These are phyloP conservation scores for Talaromyces sp. DNA, from an alignment of 2,329 filamentous ascomycete species.

Conservation along the genomic window DNA sequence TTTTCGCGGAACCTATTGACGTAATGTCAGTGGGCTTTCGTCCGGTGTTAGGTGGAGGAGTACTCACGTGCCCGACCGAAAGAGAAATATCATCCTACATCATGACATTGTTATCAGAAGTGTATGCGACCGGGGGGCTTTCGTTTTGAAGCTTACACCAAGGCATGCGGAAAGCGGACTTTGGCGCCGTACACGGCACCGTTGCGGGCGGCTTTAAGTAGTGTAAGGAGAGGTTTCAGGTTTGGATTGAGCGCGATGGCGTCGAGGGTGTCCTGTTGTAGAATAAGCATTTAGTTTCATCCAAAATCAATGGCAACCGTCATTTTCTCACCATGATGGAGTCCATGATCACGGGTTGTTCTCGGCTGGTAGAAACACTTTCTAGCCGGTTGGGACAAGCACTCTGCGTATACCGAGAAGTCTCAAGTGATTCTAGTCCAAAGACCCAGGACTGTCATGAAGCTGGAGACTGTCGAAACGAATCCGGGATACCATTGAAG, in stretches of 20 bases:
- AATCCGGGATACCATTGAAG: neutral
- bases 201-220: constrained; percentile 93
- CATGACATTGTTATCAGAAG: constrained; percentile 10
- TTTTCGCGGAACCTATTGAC: constrained; percentile 66
- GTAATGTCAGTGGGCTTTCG: neutral
- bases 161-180: constrained; percentile 94
- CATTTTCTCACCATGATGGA: constrained; percentile 11
- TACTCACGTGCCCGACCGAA: constrained; percentile 79
- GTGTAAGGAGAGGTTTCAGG: constrained; percentile 77
- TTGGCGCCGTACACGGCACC: constrained; percentile 95
- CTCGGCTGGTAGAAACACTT: neutral
- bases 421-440: neutral
- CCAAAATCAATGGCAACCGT: neutral
- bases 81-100: constrained; percentile 86
- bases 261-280: constrained; percentile 63
- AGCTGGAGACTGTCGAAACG: neutral
- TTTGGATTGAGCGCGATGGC: constrained; percentile 74
- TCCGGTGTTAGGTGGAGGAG: neutral
- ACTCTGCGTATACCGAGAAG: neutral
- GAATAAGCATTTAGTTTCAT: neutral
- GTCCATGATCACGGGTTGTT: constrained; percentile 15
- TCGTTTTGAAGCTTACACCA: constrained; percentile 62
- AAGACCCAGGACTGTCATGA: neutral
- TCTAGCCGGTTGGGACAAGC: neutral
- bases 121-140: neutral